Base-by-base conservation (phyloP, 768 basidiomycete genomes). In the Tricholomella constricta region DNA sequence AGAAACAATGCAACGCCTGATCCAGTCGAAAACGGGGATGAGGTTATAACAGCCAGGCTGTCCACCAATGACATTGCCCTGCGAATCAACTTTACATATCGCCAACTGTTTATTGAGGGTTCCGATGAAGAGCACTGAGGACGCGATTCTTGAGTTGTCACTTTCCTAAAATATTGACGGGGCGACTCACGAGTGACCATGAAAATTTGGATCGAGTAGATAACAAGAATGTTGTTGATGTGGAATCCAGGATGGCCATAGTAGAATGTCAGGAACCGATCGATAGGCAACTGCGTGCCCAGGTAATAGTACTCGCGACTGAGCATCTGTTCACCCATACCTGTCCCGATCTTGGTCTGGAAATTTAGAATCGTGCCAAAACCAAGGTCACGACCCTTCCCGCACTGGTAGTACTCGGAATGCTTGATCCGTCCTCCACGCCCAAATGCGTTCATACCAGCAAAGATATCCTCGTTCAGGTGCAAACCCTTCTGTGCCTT, bases 291-390 rank as follows among this genome's bases (percentile, higher is more conserved):
- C 69, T 99, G 97, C 8, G 97, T 99, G 46, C 97, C 97, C 42
- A 99, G 80, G 69, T 98, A 99, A 72, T 98, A 99, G 70, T 99
- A 99, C 73, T 99, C 97, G 61, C 97, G 86, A 73, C 94, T 98
- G 62, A 99, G 87, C 94, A 98, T 96, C 67, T 99, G 97, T 72
- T 99, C 97, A 63, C 97, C 97, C 97, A 99, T 99, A 73, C 97
- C 97, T 26, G 92, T 97, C 25, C 96, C 96, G 64, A 99, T 97
- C 83, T 99, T 99, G 45, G 97, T 99, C 78, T 98, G 94, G 85
- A 99, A 99, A 71, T 98, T 98, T 64, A 99, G 78, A 66, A 98
- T 98, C 40, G 97, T 99, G 46, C 97, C 97, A 68, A 99, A 99
- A 50, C 97, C 97, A 56, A 99, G 87, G 78, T 99, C 97, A 74